A percentile compares a stretch with the other conserved stretches of the same genome.
Evolutionary conservation across 2,329 filamentous ascomycete genomes (phyloP).

Genomic region (Reticulascus tulasneorum): DNA sequence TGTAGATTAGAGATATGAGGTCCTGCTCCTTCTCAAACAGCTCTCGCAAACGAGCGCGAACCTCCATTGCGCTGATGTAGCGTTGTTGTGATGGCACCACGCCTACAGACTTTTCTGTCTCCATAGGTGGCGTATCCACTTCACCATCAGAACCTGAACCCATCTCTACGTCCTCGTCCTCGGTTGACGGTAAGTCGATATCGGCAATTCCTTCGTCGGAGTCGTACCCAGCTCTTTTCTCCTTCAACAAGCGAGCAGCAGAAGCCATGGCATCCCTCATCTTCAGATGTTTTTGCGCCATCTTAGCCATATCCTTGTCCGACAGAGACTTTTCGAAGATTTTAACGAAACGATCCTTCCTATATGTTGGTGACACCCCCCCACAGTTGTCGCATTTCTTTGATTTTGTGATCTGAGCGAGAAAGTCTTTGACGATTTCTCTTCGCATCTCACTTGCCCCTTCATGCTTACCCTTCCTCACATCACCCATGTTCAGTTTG

Average conservation of each 20-base stretch:
- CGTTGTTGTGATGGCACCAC: conserved; percentile 49
- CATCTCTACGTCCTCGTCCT: conserved; percentile 38
- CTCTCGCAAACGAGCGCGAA: conserved; percentile 70
- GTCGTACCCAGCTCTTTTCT: conserved; percentile 30
- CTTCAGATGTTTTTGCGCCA: conserved; percentile 66
- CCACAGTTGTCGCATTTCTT: conserved; percentile 65
- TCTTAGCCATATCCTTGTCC: conserved; percentile 70
- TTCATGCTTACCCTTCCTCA: conserved; percentile 71
- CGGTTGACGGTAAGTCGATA: conserved; percentile 47
- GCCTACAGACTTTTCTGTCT: conserved; percentile 24
- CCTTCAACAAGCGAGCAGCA: conserved; percentile 15
- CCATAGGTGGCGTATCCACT: conserved; percentile 34
- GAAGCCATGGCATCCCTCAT: conserved; percentile 64
- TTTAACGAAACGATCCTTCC: conserved; percentile 88
- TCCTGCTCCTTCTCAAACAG: conserved; percentile 87
- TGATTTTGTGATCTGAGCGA: conserved; percentile 65
- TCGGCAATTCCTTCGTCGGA: conserved; percentile 69
- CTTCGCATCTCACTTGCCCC: conserved; percentile 74
- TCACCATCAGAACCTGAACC: conserved; percentile 42
- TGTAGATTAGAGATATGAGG: conserved; percentile 79
- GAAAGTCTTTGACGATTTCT: conserved; percentile 74
- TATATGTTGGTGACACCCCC: conserved; percentile 75
- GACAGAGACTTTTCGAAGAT: conserved; percentile 83
- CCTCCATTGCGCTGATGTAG: conserved; percentile 80
- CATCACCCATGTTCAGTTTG: conserved; percentile 43